Conservation (phyloP, 176 grass and related monocot genomes). For the Oryza officinalis region DNA sequence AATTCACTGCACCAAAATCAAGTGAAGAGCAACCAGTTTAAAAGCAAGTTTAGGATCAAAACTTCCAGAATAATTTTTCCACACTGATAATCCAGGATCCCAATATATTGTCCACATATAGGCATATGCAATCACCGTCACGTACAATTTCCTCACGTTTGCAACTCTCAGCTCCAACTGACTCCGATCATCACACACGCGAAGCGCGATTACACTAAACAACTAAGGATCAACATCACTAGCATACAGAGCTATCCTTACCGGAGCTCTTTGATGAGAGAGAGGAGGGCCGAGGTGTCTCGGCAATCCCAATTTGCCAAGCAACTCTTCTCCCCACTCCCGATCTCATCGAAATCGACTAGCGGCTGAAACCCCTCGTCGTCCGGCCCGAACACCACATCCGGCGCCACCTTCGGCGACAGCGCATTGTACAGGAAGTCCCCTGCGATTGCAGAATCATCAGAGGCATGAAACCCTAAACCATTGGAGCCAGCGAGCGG, state of each 20-base stretch:
- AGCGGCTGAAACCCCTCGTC: slow-evolving; percentile 77
- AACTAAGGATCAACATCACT: background rate
- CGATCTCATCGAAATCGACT: slow-evolving; percentile 30
- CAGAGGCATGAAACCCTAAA: slow-evolving; percentile 36
- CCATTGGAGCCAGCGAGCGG: slow-evolving; percentile 8
- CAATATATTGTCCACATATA: background rate
- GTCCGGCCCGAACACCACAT: slow-evolving; percentile 70
- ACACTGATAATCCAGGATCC: background rate
- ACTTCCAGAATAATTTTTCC: background rate
- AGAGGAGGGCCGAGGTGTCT: slow-evolving; percentile 52
- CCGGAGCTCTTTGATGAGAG: slow-evolving; percentile 69
- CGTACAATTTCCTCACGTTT: background rate
- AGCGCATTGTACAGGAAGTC: slow-evolving; percentile 88
- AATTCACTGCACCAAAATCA: slow-evolving; percentile 51
- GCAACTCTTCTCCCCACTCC: slow-evolving; percentile 52
- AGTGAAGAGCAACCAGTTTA: background rate
- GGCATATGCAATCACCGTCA: background rate
- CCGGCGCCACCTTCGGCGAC: slow-evolving; percentile 64
- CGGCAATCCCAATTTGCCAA: slow-evolving; percentile 63
- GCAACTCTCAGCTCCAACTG: background rate
- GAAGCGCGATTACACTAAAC: background rate
- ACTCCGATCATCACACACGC: background rate
- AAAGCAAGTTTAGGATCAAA: slow-evolving; percentile 8
- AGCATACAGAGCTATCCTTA: slow-evolving; percentile 16
- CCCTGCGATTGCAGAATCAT: slow-evolving; percentile 59